Evolutionary conservation across 169 alveolate genomes (phyloP).

Genomic region (Babesia ovata): DNA sequence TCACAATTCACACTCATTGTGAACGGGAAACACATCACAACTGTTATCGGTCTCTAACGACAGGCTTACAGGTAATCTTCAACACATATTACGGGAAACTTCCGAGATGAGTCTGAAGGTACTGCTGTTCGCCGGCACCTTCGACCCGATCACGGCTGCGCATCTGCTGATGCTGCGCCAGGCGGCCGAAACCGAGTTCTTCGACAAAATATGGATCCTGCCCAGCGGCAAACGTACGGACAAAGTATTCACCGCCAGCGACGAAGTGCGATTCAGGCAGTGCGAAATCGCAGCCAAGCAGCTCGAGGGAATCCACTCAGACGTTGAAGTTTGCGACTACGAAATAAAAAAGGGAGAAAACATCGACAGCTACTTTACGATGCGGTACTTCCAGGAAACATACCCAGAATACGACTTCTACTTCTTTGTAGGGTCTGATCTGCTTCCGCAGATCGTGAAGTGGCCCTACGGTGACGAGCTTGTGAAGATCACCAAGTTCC

Average conservation of each 20-base stretch:
- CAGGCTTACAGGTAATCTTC: not conserved
- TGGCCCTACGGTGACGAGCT: conserved; percentile 64
- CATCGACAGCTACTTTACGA: conserved; percentile 62
- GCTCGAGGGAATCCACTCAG: not conserved
- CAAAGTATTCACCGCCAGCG: conserved; percentile 46
- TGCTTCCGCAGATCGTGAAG: conserved; percentile 45
- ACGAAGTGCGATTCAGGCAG: conserved; percentile 39
- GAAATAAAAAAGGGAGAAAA: conserved; percentile 23
- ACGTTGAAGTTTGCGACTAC: conserved; percentile 30
- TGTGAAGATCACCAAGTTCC: conserved; percentile 40
- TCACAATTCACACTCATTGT: not conserved
- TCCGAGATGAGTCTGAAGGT: conserved; percentile 11
- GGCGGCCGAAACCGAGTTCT: conserved; percentile 37
- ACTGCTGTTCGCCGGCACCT: conserved; percentile 66
- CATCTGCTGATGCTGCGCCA: conserved; percentile 60
- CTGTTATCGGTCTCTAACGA: not conserved
- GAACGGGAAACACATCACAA: not conserved
- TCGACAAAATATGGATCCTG: conserved; percentile 49
- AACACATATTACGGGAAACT: not conserved
- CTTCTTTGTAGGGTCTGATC: conserved; percentile 64
- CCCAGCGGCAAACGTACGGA: conserved; percentile 67
- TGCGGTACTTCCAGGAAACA: conserved; percentile 33
- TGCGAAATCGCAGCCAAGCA: conserved; percentile 37
- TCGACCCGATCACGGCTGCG: conserved; percentile 65
- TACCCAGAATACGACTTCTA: conserved; percentile 55